A percentile compares a stretch with the other conserved stretches of the same genome.
Conservation (phyloP, 2,329 filamentous ascomycete species). For the Aureobasidium sp. region DNA sequence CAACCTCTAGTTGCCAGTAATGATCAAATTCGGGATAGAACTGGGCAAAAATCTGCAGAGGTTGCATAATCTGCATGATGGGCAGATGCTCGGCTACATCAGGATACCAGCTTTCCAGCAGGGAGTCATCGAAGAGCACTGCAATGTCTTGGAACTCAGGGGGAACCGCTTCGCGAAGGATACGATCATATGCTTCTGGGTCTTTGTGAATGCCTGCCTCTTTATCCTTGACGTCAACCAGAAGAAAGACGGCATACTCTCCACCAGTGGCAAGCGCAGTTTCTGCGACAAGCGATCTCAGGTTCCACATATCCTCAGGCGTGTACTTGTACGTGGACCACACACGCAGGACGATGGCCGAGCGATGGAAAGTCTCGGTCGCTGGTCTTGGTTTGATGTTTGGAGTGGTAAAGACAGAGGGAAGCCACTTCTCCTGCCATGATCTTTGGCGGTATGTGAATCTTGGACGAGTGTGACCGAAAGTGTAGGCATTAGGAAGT, state of each 20-base stretch:
- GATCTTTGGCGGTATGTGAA: constrained; percentile 17
- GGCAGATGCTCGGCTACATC: constrained; percentile 35
- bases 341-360: constrained; percentile 33
- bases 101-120: constrained; percentile 39
- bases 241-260: constrained; percentile 36
- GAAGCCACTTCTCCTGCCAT: constrained; percentile 7
- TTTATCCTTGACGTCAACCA: constrained; percentile 43
- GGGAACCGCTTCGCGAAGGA: constrained; percentile 55
- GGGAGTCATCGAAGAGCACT: constrained; percentile 59
- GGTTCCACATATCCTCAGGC: constrained; percentile 34
- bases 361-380: constrained; percentile 12
- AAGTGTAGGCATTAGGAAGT: constrained; percentile 28
- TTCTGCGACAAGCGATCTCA: constrained; percentile 37
- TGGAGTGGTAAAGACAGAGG: neutral
- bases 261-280: constrained; percentile 34
- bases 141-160: constrained; percentile 61
- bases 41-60: constrained; percentile 63
- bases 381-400: neutral
- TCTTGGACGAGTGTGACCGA: constrained; percentile 30
- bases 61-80: constrained; percentile 53
- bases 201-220: constrained; percentile 49
- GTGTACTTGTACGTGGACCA: constrained; percentile 37
- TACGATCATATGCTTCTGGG: constrained; percentile 47
- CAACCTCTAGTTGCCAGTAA: constrained; percentile 76
- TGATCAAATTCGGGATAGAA: constrained; percentile 71